Evolutionary conservation across 2,329 filamentous ascomycete genomes (phyloP).

Genomic region (Verticillium albo-atrum): DNA sequence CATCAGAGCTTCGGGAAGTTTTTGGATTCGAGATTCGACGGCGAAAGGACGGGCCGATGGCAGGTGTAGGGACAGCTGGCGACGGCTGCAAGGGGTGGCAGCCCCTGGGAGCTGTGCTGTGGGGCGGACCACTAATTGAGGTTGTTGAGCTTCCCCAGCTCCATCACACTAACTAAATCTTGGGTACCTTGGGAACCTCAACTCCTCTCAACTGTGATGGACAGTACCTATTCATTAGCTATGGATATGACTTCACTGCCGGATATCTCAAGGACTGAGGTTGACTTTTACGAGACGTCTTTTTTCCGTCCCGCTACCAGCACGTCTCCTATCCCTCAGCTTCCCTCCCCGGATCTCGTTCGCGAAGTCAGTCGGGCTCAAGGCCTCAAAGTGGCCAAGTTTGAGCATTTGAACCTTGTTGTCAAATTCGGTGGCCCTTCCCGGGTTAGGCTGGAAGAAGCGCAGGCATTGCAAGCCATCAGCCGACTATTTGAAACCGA

Average conservation of each 20-base stretch:
- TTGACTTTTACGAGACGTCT: neutral
- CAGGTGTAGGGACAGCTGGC: neutral
- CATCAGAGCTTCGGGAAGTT: constrained; percentile 3
- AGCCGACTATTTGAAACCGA: neutral
- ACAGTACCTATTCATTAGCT: neutral
- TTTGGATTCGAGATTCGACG: constrained; percentile 3
- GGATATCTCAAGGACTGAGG: neutral
- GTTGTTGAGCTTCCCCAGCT: too few species aligned
- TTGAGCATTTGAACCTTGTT: neutral
- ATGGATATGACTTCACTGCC: neutral
- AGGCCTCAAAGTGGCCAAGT: neutral
- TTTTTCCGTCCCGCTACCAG: neutral
- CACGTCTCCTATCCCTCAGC: neutral
- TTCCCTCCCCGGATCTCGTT: neutral
- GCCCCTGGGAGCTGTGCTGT: too few species aligned
- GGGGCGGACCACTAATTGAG: too few species aligned
- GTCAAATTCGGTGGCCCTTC: constrained; percentile 1
- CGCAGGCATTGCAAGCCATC: neutral
- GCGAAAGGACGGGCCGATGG: neutral
- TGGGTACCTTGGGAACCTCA: too few species aligned
- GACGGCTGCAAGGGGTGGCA: neutral
- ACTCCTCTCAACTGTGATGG: too few species aligned
- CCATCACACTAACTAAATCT: too few species aligned
- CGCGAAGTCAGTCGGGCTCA: neutral
- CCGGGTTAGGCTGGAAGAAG: neutral